A percentile compares a stretch with the other conserved stretches of the same genome.
These are phyloP conservation scores for Gossypium australe DNA, from an alignment of 345 rosid genomes.

Conservation along the genomic window DNA sequence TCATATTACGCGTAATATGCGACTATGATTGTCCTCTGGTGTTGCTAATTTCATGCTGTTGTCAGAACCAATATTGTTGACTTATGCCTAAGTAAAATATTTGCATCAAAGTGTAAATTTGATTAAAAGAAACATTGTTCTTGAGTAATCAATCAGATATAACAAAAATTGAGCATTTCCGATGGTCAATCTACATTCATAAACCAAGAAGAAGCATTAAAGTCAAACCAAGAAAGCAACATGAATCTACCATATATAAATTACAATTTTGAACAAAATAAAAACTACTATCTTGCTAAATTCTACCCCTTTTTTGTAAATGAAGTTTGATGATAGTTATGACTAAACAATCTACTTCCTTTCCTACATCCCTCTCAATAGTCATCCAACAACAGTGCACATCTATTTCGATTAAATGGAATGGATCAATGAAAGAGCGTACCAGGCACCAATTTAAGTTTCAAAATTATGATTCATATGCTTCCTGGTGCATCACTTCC, in stretches of 20 bases:
- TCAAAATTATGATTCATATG: background rate
- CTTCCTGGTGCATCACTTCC: background rate
- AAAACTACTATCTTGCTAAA: background rate
- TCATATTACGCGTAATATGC: background rate
- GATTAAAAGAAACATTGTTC: background rate
- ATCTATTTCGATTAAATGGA: constrained; percentile 10
- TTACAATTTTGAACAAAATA: constrained; percentile 9
- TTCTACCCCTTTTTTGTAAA: background rate
- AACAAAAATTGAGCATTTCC: background rate
- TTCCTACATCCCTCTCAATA: constrained; percentile 11
- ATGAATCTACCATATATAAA: constrained; percentile 1
- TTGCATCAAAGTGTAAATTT: background rate
- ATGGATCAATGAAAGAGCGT: background rate
- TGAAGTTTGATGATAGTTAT: constrained; percentile 1
- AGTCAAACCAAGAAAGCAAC: constrained; percentile 6
- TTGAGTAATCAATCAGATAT: background rate
- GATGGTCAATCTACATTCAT: background rate
- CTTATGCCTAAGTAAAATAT: background rate
- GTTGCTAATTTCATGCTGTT: background rate
- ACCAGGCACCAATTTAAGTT: background rate
- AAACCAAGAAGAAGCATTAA: background rate
- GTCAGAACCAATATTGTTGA: background rate
- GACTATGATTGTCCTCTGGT: background rate
- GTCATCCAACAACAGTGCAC: constrained; percentile 11
- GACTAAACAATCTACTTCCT: constrained; percentile 13